phyloP scores from a whole-genome alignment of 1,284 basidiomycete genomes.

The Singerocomus inundabilis region DNA sequence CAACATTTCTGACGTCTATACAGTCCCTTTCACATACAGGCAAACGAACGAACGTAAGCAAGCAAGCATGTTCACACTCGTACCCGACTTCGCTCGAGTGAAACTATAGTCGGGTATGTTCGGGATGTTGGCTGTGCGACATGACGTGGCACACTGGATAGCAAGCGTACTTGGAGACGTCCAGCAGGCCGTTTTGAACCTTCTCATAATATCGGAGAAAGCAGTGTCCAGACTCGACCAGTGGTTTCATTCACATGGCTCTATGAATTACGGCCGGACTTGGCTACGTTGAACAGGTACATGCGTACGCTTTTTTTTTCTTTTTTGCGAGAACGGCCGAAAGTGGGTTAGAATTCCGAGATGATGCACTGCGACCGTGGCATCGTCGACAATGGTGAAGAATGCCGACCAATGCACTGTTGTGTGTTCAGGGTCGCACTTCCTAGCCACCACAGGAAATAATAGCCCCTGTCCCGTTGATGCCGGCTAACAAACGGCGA shows the following conservation, averaged over 20 bases:
- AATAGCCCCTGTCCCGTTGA: not conserved
- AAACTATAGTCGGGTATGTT: not conserved
- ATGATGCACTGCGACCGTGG: not conserved
- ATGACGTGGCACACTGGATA: not conserved
- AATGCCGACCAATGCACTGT: not conserved
- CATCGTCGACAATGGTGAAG: not conserved
- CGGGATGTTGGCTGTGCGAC: not conserved
- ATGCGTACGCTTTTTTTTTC: too few relatives aligned
- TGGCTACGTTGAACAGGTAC: not conserved
- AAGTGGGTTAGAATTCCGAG: slow-evolving; percentile 4
- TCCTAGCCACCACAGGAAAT: too few relatives aligned
- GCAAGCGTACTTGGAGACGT: not conserved
- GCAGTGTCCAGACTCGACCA: not conserved
- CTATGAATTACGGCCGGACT: not conserved
- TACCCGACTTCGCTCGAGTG: not conserved
- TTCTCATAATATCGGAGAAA: not conserved
- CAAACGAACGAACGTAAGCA: not conserved
- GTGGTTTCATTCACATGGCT: not conserved
- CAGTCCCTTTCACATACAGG: too few relatives aligned
- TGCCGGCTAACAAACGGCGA: slow-evolving; percentile 13
- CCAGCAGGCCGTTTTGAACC: too few relatives aligned
- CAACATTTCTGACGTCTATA: too few relatives aligned
- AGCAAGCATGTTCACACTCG: not conserved
- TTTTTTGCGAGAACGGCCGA: not conserved
- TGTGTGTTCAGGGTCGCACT: too few relatives aligned